Evolutionary conservation across 148 eudicot genomes (phyloP), one percentile per base, ranked within the genome.

Genomic region (Linanthus parryae): DNA sequence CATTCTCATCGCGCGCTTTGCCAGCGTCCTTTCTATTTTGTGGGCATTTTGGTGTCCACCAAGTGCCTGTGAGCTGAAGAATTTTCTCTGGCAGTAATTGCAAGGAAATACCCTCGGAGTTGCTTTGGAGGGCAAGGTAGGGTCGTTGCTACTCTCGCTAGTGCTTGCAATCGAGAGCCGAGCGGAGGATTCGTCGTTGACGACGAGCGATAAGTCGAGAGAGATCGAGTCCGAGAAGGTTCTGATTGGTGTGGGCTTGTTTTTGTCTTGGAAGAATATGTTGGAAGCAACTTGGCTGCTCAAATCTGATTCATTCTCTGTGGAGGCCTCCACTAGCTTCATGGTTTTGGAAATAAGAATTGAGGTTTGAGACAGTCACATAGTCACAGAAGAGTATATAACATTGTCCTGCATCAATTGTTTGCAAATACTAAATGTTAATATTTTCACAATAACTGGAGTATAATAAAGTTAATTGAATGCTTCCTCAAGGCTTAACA

Each of bases 11-110:
- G 91, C 87, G 4, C 87, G 35, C 63, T 72, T 81, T 8, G 81
- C 85, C 16, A 71, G 76, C 8, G 75, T 79, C 66, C 95, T 65
- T 54, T 86, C 95, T 53, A 84, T 73, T 62, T 79, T 86, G 69
- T 86, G 95, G 17, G 95, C 95, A 56, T 86, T 86, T 47, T 86
- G 95, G 61, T 86, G 95, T 7, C 95, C 95, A 2, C 95, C 95
- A 40, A 86, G 60, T 25, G 95, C 95, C 65, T 86, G 95, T 24
- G 95, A 80, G 41, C 90, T 86, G 80, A 59, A 82, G 48, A 86
- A 86, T 54, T 79, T 86, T 62, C 95, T 69, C 78, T 30, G 65
- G 60, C 95, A 86, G 67, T 76, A 86, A 56, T 82, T 80, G 49
- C 95, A 86, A 12, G 94, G 71, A 50, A 78, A 84, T 9, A 77